Percentiles rank a stretch among this genome's conserved stretches.
phyloP scores from a whole-genome alignment of 805 yeast genomes.

The Lachancea kluyveri region DNA sequence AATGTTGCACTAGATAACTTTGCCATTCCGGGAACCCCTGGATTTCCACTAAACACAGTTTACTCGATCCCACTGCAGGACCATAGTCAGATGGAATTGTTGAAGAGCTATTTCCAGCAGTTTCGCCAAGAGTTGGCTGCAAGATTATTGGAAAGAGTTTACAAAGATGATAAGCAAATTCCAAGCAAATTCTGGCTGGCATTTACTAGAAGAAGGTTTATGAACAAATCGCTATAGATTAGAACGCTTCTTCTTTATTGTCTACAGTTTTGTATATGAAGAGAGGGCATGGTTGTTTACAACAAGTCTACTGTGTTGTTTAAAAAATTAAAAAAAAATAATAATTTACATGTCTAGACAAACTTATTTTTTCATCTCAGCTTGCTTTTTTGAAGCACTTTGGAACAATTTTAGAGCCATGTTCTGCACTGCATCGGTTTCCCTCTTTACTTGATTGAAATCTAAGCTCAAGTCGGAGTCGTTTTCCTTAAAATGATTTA shows the following conservation, averaged over 20 bases:
- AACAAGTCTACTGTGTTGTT: too few species aligned
- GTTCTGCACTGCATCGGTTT: constrained; percentile 65
- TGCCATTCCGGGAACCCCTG: constrained; percentile 90
- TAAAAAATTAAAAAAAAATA: too few species aligned
- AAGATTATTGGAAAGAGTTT: constrained; percentile 70
- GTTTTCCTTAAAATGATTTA: constrained; percentile 47
- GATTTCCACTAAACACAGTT: constrained; percentile 80
- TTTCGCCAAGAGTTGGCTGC: constrained; percentile 90
- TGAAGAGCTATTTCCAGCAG: constrained; percentile 79
- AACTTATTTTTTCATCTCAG: too few species aligned
- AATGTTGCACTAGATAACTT: constrained; percentile 85
- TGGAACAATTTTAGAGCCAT: constrained; percentile 65
- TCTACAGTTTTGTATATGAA: too few species aligned
- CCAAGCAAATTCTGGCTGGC: constrained; percentile 97
- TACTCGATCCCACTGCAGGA: constrained; percentile 68
- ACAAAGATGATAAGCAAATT: constrained; percentile 45
- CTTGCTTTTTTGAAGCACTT: constrained; percentile 18
- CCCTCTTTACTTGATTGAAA: constrained; percentile 51
- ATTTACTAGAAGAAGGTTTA: constrained; percentile 87
- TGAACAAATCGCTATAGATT: constrained; percentile 65
- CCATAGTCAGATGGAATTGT: constrained; percentile 68
- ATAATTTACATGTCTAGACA: too few species aligned
- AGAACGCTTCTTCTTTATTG: too few species aligned
- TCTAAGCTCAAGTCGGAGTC: constrained; percentile 43
- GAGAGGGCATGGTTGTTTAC: too few species aligned